These are phyloP conservation scores for Penicillium coprophilum DNA, from an alignment of 495 filamentous ascomycete genomes.

Conservation along the genomic window DNA sequence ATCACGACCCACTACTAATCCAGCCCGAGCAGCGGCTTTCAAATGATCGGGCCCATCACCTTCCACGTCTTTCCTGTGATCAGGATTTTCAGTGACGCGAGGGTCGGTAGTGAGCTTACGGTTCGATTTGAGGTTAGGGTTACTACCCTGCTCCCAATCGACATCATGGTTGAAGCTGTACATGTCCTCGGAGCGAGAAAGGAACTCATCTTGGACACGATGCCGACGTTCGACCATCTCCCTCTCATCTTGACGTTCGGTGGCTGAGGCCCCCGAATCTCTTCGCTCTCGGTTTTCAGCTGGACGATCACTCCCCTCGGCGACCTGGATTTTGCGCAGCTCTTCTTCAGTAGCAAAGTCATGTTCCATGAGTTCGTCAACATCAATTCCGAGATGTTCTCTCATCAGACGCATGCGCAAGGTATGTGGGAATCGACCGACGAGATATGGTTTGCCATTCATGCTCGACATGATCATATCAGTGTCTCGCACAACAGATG, in stretches of 20 bases:
- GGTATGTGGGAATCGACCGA: slow-evolving; percentile 90
- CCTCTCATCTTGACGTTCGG: slow-evolving; percentile 49
- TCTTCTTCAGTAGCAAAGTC: slow-evolving; percentile 56
- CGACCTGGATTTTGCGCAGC: slow-evolving; percentile 42
- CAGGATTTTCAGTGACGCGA: slow-evolving; percentile 60
- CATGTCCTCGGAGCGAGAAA: slow-evolving; percentile 59
- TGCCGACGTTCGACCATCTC: slow-evolving; percentile 58
- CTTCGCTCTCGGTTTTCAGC: slow-evolving; percentile 24
- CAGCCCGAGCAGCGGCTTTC: slow-evolving; percentile 55
- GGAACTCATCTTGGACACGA: slow-evolving; percentile 59
- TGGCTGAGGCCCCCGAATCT: slow-evolving; percentile 37
- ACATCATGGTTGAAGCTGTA: slow-evolving; percentile 85
- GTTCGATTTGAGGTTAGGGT: slow-evolving; percentile 59
- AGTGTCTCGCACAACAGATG: slow-evolving; percentile 87
- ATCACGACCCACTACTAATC: slow-evolving; percentile 61
- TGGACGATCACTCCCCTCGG: slow-evolving; percentile 32
- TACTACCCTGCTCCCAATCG: slow-evolving; percentile 64
- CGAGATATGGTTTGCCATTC: slow-evolving; percentile 82
- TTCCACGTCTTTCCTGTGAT: slow-evolving; percentile 72
- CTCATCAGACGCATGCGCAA: slow-evolving; percentile 93
- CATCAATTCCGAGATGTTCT: slow-evolving; percentile 93
- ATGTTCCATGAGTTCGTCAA: slow-evolving; percentile 85
- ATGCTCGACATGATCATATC: slow-evolving; percentile 93
- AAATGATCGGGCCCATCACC: slow-evolving; percentile 73
- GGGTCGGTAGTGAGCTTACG: slow-evolving; percentile 62